phyloP scores from a whole-genome alignment of 257 asterid species.

The Scutellaria minor region DNA sequence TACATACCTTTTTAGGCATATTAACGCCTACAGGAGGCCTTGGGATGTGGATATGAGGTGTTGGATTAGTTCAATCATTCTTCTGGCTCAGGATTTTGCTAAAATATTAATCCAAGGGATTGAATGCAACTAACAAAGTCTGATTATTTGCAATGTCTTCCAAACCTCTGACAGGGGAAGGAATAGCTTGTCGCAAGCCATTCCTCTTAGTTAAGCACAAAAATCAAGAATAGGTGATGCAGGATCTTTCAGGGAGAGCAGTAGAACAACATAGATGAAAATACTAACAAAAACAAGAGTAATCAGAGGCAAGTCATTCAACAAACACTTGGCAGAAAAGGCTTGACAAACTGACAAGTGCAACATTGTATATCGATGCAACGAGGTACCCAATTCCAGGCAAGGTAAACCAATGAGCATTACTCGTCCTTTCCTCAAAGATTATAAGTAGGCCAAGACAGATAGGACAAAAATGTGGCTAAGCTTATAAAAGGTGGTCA shows the following conservation, averaged over 20 bases:
- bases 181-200: constrained; percentile 49
- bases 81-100: constrained; percentile 7
- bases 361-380: too few relatives aligned
- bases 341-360: background rate
- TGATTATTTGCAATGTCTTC: constrained; percentile 59
- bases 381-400: too few relatives aligned
- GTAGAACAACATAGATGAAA: constrained; percentile 48
- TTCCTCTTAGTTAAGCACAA: constrained; percentile 78
- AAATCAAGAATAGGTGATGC: constrained; percentile 74
- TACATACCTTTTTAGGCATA: constrained; percentile 74
- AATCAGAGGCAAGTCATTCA: constrained; percentile 23
- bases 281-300: constrained; percentile 21
- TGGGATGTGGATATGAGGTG: constrained; percentile 75
- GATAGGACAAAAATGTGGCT: background rate
- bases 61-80: constrained; percentile 54
- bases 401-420: too few relatives aligned
- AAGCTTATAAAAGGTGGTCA: constrained; percentile 19
- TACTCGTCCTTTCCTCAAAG: too few relatives aligned
- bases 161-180: constrained; percentile 67
- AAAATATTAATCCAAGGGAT: constrained; percentile 14
- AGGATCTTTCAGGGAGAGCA: constrained; percentile 87
- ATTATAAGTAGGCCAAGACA: constrained; percentile 19
- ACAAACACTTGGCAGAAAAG: constrained; percentile 24
- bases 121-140: constrained; percentile 62
- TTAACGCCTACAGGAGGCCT: constrained; percentile 70